Conservation (phyloP, 495 filamentous ascomycete genomes). For the Eremomyces bilateralis region DNA sequence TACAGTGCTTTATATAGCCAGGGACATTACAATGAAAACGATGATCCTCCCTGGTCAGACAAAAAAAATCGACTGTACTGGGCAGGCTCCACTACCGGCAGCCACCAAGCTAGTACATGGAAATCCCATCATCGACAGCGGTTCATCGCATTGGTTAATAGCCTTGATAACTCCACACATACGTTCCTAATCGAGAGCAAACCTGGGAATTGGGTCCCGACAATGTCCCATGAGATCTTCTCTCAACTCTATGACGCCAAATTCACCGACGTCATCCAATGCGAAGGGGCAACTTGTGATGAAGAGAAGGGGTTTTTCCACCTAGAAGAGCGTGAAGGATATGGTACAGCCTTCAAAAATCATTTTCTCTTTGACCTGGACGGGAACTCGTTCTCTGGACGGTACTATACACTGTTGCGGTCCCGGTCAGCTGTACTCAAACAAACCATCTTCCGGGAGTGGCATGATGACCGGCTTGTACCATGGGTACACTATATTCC, state of each 20-base stretch:
- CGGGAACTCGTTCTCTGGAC: slow-evolving; percentile 31
- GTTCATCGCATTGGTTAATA: slow-evolving; percentile 19
- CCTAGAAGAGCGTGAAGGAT: slow-evolving; percentile 6
- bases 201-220: neutral
- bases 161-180: neutral
- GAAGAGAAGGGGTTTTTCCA: slow-evolving; percentile 10
- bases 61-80: slow-evolving; percentile 26
- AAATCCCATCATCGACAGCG: slow-evolving; percentile 25
- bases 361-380: slow-evolving; percentile 28
- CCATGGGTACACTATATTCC: slow-evolving; percentile 35
- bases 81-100: slow-evolving; percentile 29
- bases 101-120: slow-evolving; percentile 21
- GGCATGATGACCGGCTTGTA: slow-evolving; percentile 32
- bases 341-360: slow-evolving; percentile 8
- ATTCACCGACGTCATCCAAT: slow-evolving; percentile 10
- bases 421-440: slow-evolving; percentile 24
- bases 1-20: slow-evolving; percentile 4
- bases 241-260: neutral
- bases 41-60: slow-evolving; percentile 22
- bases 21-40: neutral
- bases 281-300: slow-evolving; percentile 2
- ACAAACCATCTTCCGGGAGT: slow-evolving; percentile 29
- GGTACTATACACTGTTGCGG: slow-evolving; percentile 27
- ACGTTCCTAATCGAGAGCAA: neutral
- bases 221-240: neutral